Evolutionary conservation across 768 basidiomycete genomes (phyloP), one percentile per base, ranked within the genome.

Genomic region (Rhizopogon roseolus): DNA sequence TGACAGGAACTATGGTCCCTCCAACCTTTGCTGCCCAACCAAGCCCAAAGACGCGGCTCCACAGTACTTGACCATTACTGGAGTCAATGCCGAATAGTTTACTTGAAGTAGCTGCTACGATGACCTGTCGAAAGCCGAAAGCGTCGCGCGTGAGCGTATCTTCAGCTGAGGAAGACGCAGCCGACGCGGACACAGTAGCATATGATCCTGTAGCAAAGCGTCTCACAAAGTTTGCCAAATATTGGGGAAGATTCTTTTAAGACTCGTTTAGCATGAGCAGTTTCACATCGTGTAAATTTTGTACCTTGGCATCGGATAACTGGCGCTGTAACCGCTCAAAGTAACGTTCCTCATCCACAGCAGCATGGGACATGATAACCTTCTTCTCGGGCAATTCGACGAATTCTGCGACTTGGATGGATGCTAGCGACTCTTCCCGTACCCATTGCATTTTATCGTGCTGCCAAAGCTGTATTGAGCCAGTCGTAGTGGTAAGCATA

Each of bases 61-160:
- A 98, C 1, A 96, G 63, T 29, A 92, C 75, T 2, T 78, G 73
- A 0, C 94, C 94, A 41, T 76, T 88, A 9, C 82, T 80, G 1
- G 90, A 87, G 60, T 97, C 93, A 41, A 98, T 69, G 0, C 85
- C 94, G 62, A 84, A 93, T 0, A 94, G 59, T 62, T 91, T 93
- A 2, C 93, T 92, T 1, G 73, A 59, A 3, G 89, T 92, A 0
- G 84, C 88, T 6, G 75, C 78, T 4, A 96, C 80, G 42, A 95
- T 80, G 28, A 97, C 67, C 64, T 97, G 91, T 37, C 87, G 78
- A 71, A 97, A 92, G 0, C 93, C 93, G 64, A 95, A 96, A 0
- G 84, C 69, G 62, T 95, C 93, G 5, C 90, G 82, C 54, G 75
- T 71, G 0, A 86, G 73, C 0, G 70, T 66, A 7, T 73, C 62